Base-by-base conservation (phyloP, 2,329 filamentous ascomycete species). In the Aspergillus cejpii region DNA sequence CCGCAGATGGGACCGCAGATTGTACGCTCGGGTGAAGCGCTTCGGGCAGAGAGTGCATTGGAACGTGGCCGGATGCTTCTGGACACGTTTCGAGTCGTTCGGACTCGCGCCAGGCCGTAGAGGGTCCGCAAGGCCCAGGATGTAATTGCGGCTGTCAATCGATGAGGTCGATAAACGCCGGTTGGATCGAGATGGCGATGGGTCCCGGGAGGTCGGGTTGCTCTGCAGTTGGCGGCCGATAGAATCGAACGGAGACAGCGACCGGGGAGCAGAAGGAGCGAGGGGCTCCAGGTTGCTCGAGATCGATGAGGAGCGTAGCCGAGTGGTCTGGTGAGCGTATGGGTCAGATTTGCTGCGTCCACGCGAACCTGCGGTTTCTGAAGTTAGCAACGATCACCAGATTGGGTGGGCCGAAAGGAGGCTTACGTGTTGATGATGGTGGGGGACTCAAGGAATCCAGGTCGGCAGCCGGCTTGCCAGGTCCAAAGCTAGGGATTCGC, bases 41-140 rank as follows among this genome's bases (percentile, higher is more conserved):
- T 98, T 98, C 0, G 92, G 90, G 58, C 92, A 98, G 6, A 97
- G 74, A 7, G 72, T 86, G 65, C 92, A 98, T 62, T 97, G 90
- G 69, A 97, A 98, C 0, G 90, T 98, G 5, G 92, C 92, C 0
- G 92, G 92, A 57, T 98, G 92, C 62, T 98, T 98, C 66, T 98
- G 92, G 1, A 88, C 83, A n/a, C 92, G 83, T 64, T 92, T 94
- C 29, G 74, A 77, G 38, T 83, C 80, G 36, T 72, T 72, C 10
- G 78, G 57, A 24, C 61, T 77, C 3, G 79, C 76, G 19, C 80
- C 81, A 44, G 89, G 85, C 50, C 91, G 85, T 34, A 89, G 84
- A 0, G 90, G 90, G 64, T 96, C 88, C 8, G 89, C 91, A 12
- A 97, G 77, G 49, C 90, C 87, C 31, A 97, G 74, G n/a, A 94